Evolutionary conservation across 306 rosid genomes (phyloP).

Genomic region (Glycine tomentella): DNA sequence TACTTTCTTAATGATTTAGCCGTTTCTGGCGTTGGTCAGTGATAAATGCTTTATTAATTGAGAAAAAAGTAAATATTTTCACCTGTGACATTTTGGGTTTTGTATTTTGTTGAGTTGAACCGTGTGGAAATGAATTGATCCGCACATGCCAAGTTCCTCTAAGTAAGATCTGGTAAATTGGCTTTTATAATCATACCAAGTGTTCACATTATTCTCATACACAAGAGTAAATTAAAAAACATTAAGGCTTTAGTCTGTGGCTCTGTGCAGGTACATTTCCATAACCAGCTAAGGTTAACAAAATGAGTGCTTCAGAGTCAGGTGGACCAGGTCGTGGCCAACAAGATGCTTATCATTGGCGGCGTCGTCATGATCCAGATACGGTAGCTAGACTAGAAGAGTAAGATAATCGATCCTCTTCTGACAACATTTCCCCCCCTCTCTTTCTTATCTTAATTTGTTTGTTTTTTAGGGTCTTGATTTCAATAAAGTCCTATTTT

Average conservation of each 20-base stretch:
- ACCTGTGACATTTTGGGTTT: constrained; percentile 10
- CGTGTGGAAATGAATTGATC: background rate
- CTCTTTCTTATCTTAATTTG: background rate
- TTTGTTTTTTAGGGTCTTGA: background rate
- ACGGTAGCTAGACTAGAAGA: constrained; percentile 59
- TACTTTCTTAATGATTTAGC: no score
- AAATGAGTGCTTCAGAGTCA: constrained; percentile 46
- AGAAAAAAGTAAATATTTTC: no score
- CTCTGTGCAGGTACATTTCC: background rate
- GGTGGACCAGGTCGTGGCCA: constrained; percentile 41
- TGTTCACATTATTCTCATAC: background rate
- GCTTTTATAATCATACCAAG: background rate
- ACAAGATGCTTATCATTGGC: constrained; percentile 9
- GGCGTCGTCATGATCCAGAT: constrained; percentile 59
- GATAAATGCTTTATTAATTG: no score
- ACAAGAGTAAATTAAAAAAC: background rate
- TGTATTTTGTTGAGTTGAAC: background rate
- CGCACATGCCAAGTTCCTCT: background rate
- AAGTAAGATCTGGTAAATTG: background rate
- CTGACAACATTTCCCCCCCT: background rate
- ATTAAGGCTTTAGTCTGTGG: background rate
- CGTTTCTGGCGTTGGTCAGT: no score
- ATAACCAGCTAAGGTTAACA: background rate
- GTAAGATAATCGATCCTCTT: constrained; percentile 47
- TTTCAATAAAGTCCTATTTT: background rate